Evolutionary conservation across 202 grass and related monocot genomes (phyloP), one percentile per base, ranked within the genome.

Genomic region (Miscanthus sacchariflorus): DNA sequence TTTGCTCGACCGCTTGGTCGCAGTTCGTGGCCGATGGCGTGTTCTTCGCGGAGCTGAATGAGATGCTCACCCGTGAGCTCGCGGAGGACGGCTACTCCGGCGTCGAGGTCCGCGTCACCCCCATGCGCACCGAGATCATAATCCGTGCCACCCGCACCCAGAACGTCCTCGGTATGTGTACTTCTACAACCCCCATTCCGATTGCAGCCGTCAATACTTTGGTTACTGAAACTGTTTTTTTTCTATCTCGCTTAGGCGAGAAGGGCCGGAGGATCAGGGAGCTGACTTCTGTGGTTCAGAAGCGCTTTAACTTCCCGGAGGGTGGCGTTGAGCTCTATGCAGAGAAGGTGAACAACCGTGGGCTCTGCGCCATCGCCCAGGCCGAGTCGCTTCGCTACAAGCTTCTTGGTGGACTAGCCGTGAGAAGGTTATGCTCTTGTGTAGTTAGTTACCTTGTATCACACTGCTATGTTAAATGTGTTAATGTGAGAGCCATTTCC

Each of bases 341-440:
- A 0, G 92, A 98, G 87, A 95, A 95, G 87, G 93, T 98, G 35
- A 88, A 91, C 83, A 98, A 95, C 86, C 94, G 93, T 38, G 91
- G 95, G 66, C 91, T 98, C 81, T 95, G 95, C 58, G 93, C 91
- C 81, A 91, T 98, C 30, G 93, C 93, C 0, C 91, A 95, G 90
- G 93, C 95, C 0, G 95, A 95, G 90, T 98, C 95, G 10, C 88
- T 95, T 40, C 93, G 93, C 21, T 98, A 98, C 93, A 98, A 98
- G 84, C 90, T 92, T 77, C 91, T 98, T 2, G 93, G 91, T 21
- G 95, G 93, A 15, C 93, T 95, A 1, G 93, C 95, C 35, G 93
- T 98, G 40, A 83, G 93, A 90, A 98, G 95, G 95, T 93, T 71
- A 40, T 74, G 4, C 25, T 9, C 6, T 21, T 73, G 18, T 63